Evolutionary conservation across 768 basidiomycete species (phyloP).

Genomic region (Termitomyces sp.): DNA sequence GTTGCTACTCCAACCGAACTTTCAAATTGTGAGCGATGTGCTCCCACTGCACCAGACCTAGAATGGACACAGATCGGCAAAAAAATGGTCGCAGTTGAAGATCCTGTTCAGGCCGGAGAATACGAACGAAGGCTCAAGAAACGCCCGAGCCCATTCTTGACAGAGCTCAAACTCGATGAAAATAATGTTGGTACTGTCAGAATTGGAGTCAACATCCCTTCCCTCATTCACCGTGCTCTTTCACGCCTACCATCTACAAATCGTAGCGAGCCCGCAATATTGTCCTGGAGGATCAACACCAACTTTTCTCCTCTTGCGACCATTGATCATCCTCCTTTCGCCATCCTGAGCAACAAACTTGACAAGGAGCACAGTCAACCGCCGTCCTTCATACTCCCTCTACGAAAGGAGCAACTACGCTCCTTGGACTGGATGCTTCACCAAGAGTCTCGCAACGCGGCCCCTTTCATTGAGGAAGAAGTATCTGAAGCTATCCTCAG

Average conservation of each 20-base stretch:
- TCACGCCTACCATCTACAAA: slow-evolving; percentile 68
- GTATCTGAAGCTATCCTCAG: slow-evolving; percentile 87
- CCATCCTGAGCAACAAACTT: slow-evolving; percentile 69
- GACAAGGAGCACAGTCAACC: slow-evolving; percentile 77
- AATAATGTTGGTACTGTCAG: slow-evolving; percentile 67
- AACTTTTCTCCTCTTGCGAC: slow-evolving; percentile 68
- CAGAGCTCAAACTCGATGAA: slow-evolving; percentile 71
- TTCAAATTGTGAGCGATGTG: slow-evolving; percentile 73
- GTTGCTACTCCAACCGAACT: slow-evolving; percentile 44
- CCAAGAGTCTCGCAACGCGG: slow-evolving; percentile 63
- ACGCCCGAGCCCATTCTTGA: slow-evolving; percentile 83
- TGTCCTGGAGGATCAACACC: slow-evolving; percentile 84
- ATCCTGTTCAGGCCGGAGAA: slow-evolving; percentile 81
- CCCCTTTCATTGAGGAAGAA: slow-evolving; percentile 90
- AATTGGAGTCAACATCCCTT: slow-evolving; percentile 85
- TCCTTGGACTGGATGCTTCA: slow-evolving; percentile 91
- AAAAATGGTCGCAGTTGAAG: slow-evolving; percentile 72
- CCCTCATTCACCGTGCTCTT: slow-evolving; percentile 83
- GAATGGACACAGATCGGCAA: slow-evolving; percentile 69
- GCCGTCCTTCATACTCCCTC: slow-evolving; percentile 67
- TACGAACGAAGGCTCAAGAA: slow-evolving; percentile 88
- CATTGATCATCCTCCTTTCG: slow-evolving; percentile 61
- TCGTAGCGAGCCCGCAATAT: slow-evolving; percentile 43
- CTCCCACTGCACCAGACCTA: slow-evolving; percentile 73
- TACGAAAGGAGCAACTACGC: slow-evolving; percentile 85